phyloP scores from a whole-genome alignment of 768 basidiomycete species.

The Termitomyces sp. region DNA sequence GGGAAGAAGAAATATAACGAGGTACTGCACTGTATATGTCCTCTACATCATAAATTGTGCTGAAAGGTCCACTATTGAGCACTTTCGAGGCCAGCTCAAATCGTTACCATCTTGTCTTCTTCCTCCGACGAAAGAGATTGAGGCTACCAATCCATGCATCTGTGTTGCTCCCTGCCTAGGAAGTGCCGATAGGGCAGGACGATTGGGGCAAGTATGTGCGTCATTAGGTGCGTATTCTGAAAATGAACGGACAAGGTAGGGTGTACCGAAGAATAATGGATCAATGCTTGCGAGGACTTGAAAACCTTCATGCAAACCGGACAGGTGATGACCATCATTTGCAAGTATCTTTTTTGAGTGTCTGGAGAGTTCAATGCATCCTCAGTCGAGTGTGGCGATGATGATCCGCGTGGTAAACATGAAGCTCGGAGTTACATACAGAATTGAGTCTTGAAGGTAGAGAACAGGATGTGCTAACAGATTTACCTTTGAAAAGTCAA shows the following conservation, averaged over 20 bases:
- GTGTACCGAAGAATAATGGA: background rate
- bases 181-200: too few species aligned
- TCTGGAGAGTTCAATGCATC: background rate
- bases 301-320: background rate
- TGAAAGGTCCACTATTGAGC: background rate
- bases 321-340: background rate
- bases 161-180: too few species aligned
- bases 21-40: background rate
- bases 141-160: too few species aligned
- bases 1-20: background rate
- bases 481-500: background rate
- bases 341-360: background rate
- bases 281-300: background rate
- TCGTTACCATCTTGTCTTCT: background rate
- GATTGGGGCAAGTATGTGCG: background rate
- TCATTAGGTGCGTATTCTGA: background rate
- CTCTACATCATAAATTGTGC: background rate
- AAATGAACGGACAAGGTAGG: background rate
- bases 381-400: background rate
- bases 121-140: too few species aligned
- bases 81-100: background rate
- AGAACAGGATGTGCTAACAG: background rate
- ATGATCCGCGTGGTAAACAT: background rate
- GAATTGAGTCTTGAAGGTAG: too few species aligned
- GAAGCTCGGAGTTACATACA: background rate